Evolutionary conservation across 2,329 filamentous ascomycete species (phyloP), one percentile per base, ranked within the genome.

Genomic region (Chaetothyriales sp.): DNA sequence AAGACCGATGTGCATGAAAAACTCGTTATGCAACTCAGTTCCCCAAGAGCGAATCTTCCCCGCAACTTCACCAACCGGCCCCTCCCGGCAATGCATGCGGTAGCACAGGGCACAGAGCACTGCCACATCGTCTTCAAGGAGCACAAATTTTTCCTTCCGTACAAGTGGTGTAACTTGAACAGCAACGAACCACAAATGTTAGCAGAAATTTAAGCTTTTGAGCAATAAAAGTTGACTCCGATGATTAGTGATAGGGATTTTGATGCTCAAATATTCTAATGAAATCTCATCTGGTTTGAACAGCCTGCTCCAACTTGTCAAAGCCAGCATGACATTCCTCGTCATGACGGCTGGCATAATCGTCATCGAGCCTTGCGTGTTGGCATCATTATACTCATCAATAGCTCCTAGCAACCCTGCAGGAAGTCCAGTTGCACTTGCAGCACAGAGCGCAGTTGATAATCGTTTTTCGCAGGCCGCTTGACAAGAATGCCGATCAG

Each of bases 391-490:
- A 29, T 94, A 70, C 61, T 90, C 85, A 25, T 81, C 77, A 52
- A 92, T 80, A 62, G 80, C 77, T 56, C 79, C 77, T 86, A 88
- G 94, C 33, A 90, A 79, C 45, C 78, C 82, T 10, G 86, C 80
- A 7, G 88, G 87, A 54, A 94, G 81, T n/a, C 86, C 89, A 7
- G 89, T 89, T 15, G 89, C 87, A 61, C 94, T 90, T 47, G 89
- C 89, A 13, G 89, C 88, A n/a, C n/a, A n/a, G n/a, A n/a, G n/a
- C n/a, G n/a, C n/a, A 22, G 89, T 89, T 1, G 95, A 77, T 0
- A n/a, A n/a, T n/a, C n/a, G 88, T 85, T 1, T 89, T 95, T 94
- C 51, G 80, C 77, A 0, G 89, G 89, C 20, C 89, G n/a, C n/a
- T n/a, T n/a, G 81, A 95, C 85, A 25, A 83, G 84, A 60, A 94